Conservation (phyloP, 23 red algal species). For the Agarophyton chilense region DNA sequence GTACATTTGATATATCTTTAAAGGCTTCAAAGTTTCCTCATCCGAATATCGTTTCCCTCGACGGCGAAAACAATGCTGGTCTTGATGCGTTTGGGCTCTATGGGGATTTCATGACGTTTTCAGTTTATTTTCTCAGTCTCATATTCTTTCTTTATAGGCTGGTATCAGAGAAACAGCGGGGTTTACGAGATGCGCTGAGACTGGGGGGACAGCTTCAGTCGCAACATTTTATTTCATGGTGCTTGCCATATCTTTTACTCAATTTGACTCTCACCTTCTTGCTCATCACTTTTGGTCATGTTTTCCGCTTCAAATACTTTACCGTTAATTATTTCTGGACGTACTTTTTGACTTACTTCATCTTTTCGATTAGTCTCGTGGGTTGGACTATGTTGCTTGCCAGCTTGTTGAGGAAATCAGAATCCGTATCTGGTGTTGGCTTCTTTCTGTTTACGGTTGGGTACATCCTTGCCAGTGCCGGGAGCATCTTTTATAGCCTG, state of each 20-base stretch:
- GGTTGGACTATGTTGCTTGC: constrained; percentile 80
- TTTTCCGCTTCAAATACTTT: constrained; percentile 85
- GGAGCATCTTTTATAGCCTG: constrained; percentile 62
- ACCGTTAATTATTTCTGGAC: constrained; percentile 54
- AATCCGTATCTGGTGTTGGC: constrained; percentile 38
- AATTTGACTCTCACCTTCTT: constrained; percentile 63
- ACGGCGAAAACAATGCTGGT: not conserved
- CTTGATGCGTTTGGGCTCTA: constrained; percentile 76
- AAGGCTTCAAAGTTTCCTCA: constrained; percentile 85
- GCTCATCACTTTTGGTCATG: constrained; percentile 84
- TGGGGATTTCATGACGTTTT: constrained; percentile 82
- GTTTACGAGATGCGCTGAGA: constrained; percentile 79
- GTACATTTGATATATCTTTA: constrained; percentile 56
- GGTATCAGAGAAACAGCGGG: constrained; percentile 75
- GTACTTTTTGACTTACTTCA: constrained; percentile 86
- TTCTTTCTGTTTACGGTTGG: constrained; percentile 86
- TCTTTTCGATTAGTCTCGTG: constrained; percentile 80
- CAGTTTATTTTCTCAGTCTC: constrained; percentile 73
- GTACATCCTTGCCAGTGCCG: constrained; percentile 65
- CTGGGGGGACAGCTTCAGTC: constrained; percentile 81
- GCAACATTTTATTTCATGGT: constrained; percentile 80
- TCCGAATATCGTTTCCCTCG: constrained; percentile 53
- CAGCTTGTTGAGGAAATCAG: constrained; percentile 35
- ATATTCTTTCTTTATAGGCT: constrained; percentile 87
- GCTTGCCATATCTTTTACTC: constrained; percentile 57